Base-by-base conservation (phyloP, 306 rosid genomes). In the Castanea sativa region DNA sequence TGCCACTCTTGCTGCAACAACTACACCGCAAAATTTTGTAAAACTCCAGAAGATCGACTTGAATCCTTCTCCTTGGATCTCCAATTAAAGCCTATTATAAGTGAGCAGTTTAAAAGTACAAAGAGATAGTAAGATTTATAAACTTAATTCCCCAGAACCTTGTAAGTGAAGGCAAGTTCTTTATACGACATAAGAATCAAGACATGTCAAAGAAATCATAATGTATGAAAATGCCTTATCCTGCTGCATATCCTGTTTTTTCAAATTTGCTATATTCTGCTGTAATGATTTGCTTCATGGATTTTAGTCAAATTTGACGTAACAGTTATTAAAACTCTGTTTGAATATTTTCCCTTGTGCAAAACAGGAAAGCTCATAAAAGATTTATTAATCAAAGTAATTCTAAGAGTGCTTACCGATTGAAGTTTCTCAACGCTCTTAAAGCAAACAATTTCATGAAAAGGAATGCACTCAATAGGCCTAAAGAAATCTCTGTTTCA, bases 11-110 rank as follows among this genome's bases (percentile, higher is more conserved):
- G 79, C 82, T 83, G 88, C 99, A 94, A 83, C 97, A 94, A 79
- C 81, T 80, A 84, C 98, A 91, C 74, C 65, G 76, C 85, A 95
- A 81, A 83, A 88, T 88, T 81, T 90, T 89, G 60, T 92, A 89
- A 81, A 76, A 87, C 78, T 92, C 95, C 89, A 92, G 79, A 56
- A 95, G 96, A 85, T 95, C 97, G 49, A 89, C 85, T 88, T 95
- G 98, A 90, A 95, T 88, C 87, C 87, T 86, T 83, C 92, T 95
- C 83, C 98, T 87, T 78, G 97, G 89, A 78, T 95, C 97, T 73
- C 98, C 98, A 77, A 85, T 87, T 77, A 95, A 85, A 83, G 93
- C 96, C 98, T 95, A 60, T 20, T 21, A 71, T 4, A 38, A 76
- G 32, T 25, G 84, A 64, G 71, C 61, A 75, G 55, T 72, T 67